Evolutionary conservation across 139 green algal species (phyloP), one percentile per base, ranked within the genome.

Genomic region (Diplosphaera chodatii): DNA sequence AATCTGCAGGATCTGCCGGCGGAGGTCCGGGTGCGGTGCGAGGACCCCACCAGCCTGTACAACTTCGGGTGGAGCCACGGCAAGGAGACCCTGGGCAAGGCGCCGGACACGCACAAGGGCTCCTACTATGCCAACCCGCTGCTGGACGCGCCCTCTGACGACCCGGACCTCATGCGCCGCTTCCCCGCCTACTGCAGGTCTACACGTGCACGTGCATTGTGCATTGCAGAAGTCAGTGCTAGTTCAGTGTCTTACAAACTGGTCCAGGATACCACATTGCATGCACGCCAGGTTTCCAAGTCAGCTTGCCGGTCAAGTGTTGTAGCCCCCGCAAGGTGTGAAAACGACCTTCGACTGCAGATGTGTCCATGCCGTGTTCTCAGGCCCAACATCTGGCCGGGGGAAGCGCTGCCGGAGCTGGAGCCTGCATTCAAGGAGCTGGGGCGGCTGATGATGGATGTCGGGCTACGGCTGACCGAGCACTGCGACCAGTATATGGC

Each of bases 51-150:
- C 3, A 84, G 70, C 56, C 33, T 30, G 25, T 94, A 89, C 79
- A 90, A 82, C 72, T 75, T 92, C n/a, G 89, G 89, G 0, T 94
- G 89, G 89, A 82, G 66, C 13, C 84, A 88, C 64, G 89, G 89
- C 28, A 79, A 77, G 74, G 89, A 94, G 65, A 66, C 48, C 18
- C 78, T 94, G 30, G 63, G 66, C 16, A 70, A 67, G 0, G 22
- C 59, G 16, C 74, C 56, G 0, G 89, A 94, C 78, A 81, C 37
- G 20, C 40, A 80, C 68, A 92, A 92, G 72, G 83, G 82, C 63
- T 81, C 66, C 41, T 93, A 74, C 68, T 93, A 94, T 40, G 88
- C 83, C 64, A 94, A 93, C 76, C 88, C 88, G 2, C 25, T 82
- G 27, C 25, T 70, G 10, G 84, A 90, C 32, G n/a, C 31, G 0